Evolutionary conservation across 2,329 filamentous ascomycete species (phyloP).

Genomic region (Epichloe gansuensis): DNA sequence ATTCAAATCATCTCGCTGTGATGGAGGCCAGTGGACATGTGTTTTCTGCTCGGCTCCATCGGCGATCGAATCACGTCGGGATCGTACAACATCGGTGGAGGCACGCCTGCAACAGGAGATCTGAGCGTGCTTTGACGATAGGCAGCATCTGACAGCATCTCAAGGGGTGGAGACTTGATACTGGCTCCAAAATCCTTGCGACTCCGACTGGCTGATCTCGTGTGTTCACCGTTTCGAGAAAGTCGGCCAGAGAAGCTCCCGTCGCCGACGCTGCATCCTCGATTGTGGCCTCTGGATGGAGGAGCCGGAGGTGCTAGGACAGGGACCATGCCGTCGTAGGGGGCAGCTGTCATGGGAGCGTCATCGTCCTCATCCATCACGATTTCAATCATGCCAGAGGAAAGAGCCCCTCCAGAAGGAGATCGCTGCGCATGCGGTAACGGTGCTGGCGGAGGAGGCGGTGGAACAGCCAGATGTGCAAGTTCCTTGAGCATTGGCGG

Average conservation of each 20-base stretch:
- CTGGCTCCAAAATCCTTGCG: conserved; percentile 27
- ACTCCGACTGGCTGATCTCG: conserved; percentile 46
- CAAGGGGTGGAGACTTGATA: conserved; percentile 16
- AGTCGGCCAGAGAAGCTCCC: conserved; percentile 40
- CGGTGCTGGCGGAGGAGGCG: conserved; percentile 48
- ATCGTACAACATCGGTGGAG: conserved; percentile 27
- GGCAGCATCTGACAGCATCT: conserved; percentile 27
- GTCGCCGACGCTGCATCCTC: conserved; percentile 43
- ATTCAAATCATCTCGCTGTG: conserved; percentile 42
- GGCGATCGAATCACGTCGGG: conserved; percentile 22
- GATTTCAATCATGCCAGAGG: conserved; percentile 49
- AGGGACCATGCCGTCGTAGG: conserved; percentile 30
- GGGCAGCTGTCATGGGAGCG: conserved; percentile 18
- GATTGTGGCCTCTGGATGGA: conserved; percentile 34
- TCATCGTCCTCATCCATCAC: conserved; percentile 49
- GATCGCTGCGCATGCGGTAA: conserved; percentile 31
- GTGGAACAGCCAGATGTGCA: conserved; percentile 46
- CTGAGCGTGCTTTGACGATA: conserved; percentile 13
- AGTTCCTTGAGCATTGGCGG: conserved; percentile 48
- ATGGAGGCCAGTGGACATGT: conserved; percentile 38
- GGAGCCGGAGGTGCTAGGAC: conserved; percentile 33
- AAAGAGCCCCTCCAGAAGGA: conserved; percentile 31
- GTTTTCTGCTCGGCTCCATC: conserved; percentile 21
- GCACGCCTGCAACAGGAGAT: conserved; percentile 14
- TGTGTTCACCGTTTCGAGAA: conserved; percentile 44